These are phyloP conservation scores for Amphicarpaea edgeworthii DNA, from an alignment of 306 rosid genomes.

Conservation along the genomic window DNA sequence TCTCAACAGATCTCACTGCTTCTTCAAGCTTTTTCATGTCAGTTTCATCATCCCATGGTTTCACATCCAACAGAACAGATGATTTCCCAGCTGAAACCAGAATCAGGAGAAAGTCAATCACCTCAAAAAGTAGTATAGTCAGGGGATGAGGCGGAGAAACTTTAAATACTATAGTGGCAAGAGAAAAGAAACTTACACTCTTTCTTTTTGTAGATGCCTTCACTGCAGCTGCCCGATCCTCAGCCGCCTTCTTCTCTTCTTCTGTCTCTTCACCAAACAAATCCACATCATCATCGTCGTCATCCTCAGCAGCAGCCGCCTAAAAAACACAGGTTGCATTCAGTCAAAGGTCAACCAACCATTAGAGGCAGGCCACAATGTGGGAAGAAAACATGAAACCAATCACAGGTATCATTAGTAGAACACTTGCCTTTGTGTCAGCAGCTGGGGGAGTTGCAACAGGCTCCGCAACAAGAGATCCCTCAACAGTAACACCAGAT, in stretches of 20 bases:
- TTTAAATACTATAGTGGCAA: background rate
- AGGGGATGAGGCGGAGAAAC: background rate
- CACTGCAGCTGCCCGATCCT: conserved; percentile 83
- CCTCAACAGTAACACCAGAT: conserved; percentile 71
- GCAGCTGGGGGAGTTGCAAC: conserved; percentile 84
- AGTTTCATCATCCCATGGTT: conserved; percentile 99
- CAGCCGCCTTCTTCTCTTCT: conserved; percentile 97
- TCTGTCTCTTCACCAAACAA: conserved; percentile 98
- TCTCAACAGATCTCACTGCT: conserved; percentile 78
- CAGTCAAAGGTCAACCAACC: background rate
- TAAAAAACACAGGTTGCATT: conserved; percentile 42
- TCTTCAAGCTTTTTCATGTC: conserved; percentile 98
- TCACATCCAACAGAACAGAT: conserved; percentile 90
- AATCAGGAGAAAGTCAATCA: conserved; percentile 6
- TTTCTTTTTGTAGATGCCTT: conserved; percentile 88
- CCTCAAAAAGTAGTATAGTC: background rate
- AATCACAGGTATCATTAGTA: background rate
- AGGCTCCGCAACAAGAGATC: conserved; percentile 60
- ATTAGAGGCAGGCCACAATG: background rate
- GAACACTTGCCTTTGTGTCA: conserved; percentile 74
- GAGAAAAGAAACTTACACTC: conserved; percentile 69
- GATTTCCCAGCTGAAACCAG: conserved; percentile 82
- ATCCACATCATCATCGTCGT: conserved; percentile 87
- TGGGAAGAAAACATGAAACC: background rate
- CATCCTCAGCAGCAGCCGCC: conserved; percentile 78